Conservation (phyloP, 306 rosid species). For the Gillenia trifoliata region DNA sequence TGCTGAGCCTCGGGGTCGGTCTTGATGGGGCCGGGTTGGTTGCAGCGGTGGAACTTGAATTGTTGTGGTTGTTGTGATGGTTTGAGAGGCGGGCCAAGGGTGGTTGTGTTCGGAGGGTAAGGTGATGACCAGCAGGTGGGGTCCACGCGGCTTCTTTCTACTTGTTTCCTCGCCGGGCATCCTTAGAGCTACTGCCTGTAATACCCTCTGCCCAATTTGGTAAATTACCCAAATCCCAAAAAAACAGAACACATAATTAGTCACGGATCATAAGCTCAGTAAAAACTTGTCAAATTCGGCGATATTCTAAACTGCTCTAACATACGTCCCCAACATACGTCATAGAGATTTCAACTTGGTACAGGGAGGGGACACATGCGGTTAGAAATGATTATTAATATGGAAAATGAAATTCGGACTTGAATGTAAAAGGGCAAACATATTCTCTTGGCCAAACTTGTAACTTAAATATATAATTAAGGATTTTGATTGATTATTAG, state of each 20-base stretch:
- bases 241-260: neutral
- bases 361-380: too few species aligned
- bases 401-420: neutral
- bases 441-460: accelerated
- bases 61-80: constrained; percentile 35
- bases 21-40: constrained; percentile 9
- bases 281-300: neutral
- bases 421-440: too few species aligned
- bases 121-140: constrained; percentile 80
- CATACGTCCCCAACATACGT: too few species aligned
- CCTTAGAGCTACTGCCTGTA: constrained; percentile 90
- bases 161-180: constrained; percentile 93
- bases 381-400: too few species aligned
- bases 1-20: neutral
- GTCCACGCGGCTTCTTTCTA: constrained; percentile 75
- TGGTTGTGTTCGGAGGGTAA: constrained; percentile 88
- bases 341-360: too few species aligned
- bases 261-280: constrained; percentile 24
- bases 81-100: constrained; percentile 69
- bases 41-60: neutral
- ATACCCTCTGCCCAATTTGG: constrained; percentile 58
- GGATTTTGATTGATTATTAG: neutral
- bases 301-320: too few species aligned
- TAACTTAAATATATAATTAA: neutral
- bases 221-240: neutral